Percentiles rank a stretch among this genome's conserved stretches.
Evolutionary conservation across 306 rosid species (phyloP).

Genomic region (Leucaena leucocephala): DNA sequence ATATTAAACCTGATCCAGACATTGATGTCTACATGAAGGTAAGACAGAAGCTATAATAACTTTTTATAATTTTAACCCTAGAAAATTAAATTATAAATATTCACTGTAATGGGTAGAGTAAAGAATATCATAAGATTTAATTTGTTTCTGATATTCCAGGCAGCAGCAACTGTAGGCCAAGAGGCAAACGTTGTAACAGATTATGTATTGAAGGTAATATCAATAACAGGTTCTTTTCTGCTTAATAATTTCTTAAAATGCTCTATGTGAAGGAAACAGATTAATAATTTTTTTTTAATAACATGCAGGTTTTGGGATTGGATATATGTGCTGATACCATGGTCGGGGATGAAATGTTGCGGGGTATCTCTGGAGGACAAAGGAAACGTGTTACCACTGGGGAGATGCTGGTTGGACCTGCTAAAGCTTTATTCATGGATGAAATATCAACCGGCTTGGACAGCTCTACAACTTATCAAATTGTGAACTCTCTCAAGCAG

Average conservation of each 20-base stretch:
- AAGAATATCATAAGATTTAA: not conserved
- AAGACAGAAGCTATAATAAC: slow-evolving; percentile 16
- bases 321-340: slow-evolving; percentile 73
- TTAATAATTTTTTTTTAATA: not conserved
- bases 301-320: slow-evolving; percentile 63
- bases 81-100: not conserved
- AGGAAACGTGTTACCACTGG: slow-evolving; percentile 79
- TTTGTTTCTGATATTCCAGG: slow-evolving; percentile 36
- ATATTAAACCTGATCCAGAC: slow-evolving; percentile 73
- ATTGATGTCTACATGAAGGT: slow-evolving; percentile 86
- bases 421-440: slow-evolving; percentile 61
- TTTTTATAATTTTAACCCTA: not conserved
- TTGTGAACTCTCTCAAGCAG: slow-evolving; percentile 50
- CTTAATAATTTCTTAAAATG: not conserved
- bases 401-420: slow-evolving; percentile 65
- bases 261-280: not conserved
- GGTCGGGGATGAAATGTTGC: slow-evolving; percentile 79
- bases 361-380: slow-evolving; percentile 89
- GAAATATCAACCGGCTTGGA: slow-evolving; percentile 62
- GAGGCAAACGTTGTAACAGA: slow-evolving; percentile 65
- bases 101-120: not conserved
- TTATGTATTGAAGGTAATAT: slow-evolving; percentile 65
- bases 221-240: not conserved
- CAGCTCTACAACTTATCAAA: slow-evolving; percentile 59
- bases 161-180: slow-evolving; percentile 55